A percentile compares a stretch with the other conserved stretches of the same genome.
phyloP scores from a whole-genome alignment of 495 filamentous ascomycete species.

The Pseudevernia furfuracea region DNA sequence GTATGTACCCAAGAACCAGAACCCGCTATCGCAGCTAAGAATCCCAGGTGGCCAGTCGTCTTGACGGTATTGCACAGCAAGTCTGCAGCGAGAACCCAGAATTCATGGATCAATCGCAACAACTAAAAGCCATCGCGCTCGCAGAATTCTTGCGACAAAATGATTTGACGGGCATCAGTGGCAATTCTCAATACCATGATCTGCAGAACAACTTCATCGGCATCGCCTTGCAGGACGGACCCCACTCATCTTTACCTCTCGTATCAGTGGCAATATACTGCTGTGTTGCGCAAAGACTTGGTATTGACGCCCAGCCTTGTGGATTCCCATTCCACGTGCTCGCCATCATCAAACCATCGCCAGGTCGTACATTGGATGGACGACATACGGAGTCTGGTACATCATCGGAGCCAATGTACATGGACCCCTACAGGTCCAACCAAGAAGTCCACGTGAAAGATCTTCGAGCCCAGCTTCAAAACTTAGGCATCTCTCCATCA shows the following conservation, averaged over 20 bases:
- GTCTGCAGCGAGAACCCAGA: constrained; percentile 45
- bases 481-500: constrained; percentile 49
- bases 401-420: constrained; percentile 56
- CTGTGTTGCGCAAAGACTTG: constrained; percentile 55
- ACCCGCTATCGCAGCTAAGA: constrained; percentile 3
- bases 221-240: constrained; percentile 49
- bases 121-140: constrained; percentile 59
- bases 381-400: constrained; percentile 39
- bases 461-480: constrained; percentile 52
- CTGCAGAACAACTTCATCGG: constrained; percentile 82
- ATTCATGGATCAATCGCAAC: constrained; percentile 45
- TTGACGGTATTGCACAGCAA: constrained; percentile 54
- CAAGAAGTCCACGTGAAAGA: constrained; percentile 53
- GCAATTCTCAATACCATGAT: constrained; percentile 60
- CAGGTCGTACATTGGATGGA: constrained; percentile 57
- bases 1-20: constrained; percentile 35
- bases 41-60: constrained; percentile 46
- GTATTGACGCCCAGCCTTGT: constrained; percentile 63
- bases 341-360: constrained; percentile 55
- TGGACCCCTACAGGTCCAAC: constrained; percentile 73
- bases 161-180: constrained; percentile 59
- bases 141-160: constrained; percentile 57
- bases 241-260: constrained; percentile 68
- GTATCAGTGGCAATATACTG: constrained; percentile 71
- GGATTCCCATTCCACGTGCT: constrained; percentile 75